Conservation (phyloP, 1,139 yeast genomes). For the Kazachstania sp. region DNA sequence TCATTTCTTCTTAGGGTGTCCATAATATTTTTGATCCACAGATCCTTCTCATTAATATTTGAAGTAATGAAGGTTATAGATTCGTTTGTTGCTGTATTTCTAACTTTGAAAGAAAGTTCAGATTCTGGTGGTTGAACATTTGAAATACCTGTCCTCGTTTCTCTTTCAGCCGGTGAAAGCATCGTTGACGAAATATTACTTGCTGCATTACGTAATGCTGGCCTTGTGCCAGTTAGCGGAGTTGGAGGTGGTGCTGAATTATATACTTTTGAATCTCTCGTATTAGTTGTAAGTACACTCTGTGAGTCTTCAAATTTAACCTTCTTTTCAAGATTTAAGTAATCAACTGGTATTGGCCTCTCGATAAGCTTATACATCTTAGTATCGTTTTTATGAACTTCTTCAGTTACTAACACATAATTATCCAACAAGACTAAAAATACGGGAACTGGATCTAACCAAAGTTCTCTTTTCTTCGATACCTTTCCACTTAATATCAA, state of each 20-base stretch:
- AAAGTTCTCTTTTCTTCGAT: conserved; percentile 53
- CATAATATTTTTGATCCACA: conserved; percentile 53
- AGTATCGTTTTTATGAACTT: conserved; percentile 15
- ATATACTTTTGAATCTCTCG: conserved; percentile 6
- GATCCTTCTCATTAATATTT: conserved; percentile 44
- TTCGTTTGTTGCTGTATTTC: conserved; percentile 43
- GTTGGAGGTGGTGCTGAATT: conserved; percentile 19
- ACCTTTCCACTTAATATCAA: conserved; percentile 56
- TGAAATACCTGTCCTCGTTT: conserved; percentile 9
- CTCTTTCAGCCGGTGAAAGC: conserved; percentile 1
- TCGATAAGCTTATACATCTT: conserved; percentile 41
- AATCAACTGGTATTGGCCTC: conserved; percentile 54
- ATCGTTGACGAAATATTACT: conserved; percentile 14
- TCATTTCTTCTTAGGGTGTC: conserved; percentile 49
- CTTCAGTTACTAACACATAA: conserved; percentile 59
- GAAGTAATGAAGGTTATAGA: conserved; percentile 53
- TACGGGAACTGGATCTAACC: conserved; percentile 41
- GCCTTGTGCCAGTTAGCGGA: conserved; percentile 16
- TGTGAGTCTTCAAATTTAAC: conserved; percentile 8
- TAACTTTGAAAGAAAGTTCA: conserved; percentile 39
- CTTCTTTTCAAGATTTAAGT: conserved; percentile 42
- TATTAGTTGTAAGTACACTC: conserved; percentile 6
- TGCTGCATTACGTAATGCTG: conserved; percentile 17
- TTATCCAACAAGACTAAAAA: conserved; percentile 67
- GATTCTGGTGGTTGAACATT: conserved; percentile 13